Conservation (phyloP, 495 filamentous ascomycete species). For the Penicillium soppii region DNA sequence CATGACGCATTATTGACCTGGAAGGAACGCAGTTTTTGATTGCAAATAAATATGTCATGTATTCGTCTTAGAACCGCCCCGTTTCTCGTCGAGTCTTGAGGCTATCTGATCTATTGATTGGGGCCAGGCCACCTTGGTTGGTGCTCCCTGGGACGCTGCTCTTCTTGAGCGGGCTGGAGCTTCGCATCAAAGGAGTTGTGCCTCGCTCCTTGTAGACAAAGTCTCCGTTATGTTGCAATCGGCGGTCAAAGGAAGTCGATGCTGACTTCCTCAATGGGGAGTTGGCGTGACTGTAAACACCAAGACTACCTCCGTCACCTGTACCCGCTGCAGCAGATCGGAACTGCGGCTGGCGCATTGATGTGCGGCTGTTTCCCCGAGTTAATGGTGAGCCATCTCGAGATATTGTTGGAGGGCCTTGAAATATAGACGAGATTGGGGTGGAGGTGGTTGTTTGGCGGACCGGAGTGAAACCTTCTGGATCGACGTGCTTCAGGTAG, state of each 20-base stretch:
- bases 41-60: constrained; percentile 6
- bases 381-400: constrained; percentile 54
- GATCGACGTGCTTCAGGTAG: constrained; percentile 76
- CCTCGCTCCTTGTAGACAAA: constrained; percentile 43
- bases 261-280: constrained; percentile 72
- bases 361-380: constrained; percentile 34
- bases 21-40: background rate
- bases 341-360: constrained; percentile 60
- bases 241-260: constrained; percentile 43
- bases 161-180: constrained; percentile 43
- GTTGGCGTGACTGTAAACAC: constrained; percentile 75
- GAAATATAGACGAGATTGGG: constrained; percentile 26
- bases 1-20: constrained; percentile 4
- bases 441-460: constrained; percentile 26
- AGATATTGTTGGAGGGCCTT: constrained; percentile 30
- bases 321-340: constrained; percentile 38
- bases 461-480: constrained; percentile 52
- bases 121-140: constrained; percentile 22
- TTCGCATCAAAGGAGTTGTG: constrained; percentile 34
- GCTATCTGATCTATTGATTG: constrained; percentile 24
- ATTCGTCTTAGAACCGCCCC: constrained; percentile 33
- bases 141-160: constrained; percentile 40
- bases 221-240: constrained; percentile 35
- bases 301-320: constrained; percentile 76
- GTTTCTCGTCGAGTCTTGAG: constrained; percentile 35